Evolutionary conservation across 768 basidiomycete species (phyloP).

Genomic region (Tylopilus balloui): DNA sequence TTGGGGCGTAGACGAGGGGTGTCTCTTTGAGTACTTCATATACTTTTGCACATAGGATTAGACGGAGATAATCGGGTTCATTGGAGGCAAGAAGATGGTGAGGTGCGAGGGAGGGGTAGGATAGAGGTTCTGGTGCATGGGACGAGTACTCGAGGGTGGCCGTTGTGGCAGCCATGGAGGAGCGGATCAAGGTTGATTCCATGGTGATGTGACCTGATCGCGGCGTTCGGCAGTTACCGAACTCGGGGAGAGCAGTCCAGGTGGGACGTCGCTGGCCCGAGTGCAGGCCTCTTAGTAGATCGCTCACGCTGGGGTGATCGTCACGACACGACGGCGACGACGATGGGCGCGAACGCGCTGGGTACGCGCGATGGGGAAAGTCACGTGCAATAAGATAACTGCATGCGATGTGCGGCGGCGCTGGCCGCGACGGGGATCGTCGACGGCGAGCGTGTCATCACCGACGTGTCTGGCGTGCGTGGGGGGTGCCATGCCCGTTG

Average conservation of each 20-base stretch:
- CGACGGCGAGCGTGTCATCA: neutral
- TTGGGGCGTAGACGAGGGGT: slow-evolving; percentile 81
- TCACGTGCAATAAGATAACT: slow-evolving; percentile 28
- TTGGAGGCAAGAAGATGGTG: slow-evolving; percentile 62
- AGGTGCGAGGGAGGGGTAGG: slow-evolving; percentile 61
- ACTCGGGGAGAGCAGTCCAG: too few species aligned
- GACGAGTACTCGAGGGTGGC: slow-evolving; percentile 68
- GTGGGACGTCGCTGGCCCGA: too few species aligned
- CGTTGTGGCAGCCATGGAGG: slow-evolving; percentile 28
- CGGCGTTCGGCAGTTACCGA: slow-evolving; percentile 16
- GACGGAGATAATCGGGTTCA: slow-evolving; percentile 81
- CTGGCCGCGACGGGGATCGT: slow-evolving; percentile 10
- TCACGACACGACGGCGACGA: slow-evolving; percentile 6
- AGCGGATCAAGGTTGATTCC: neutral
- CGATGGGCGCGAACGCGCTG: slow-evolving; percentile 4
- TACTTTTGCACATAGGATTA: slow-evolving; percentile 86
- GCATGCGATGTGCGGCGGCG: slow-evolving; percentile 11
- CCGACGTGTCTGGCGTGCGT: slow-evolving; percentile 5
- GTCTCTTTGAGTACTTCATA: slow-evolving; percentile 89
- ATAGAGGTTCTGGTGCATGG: slow-evolving; percentile 57
- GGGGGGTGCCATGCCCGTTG: neutral
- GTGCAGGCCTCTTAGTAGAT: too few species aligned
- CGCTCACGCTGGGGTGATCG: neutral
- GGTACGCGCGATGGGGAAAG: slow-evolving; percentile 8
- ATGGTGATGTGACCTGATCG: slow-evolving; percentile 12